phyloP scores from a whole-genome alignment of 371 early-diverging fungal genomes.

The Saksenaea vasiformis region DNA sequence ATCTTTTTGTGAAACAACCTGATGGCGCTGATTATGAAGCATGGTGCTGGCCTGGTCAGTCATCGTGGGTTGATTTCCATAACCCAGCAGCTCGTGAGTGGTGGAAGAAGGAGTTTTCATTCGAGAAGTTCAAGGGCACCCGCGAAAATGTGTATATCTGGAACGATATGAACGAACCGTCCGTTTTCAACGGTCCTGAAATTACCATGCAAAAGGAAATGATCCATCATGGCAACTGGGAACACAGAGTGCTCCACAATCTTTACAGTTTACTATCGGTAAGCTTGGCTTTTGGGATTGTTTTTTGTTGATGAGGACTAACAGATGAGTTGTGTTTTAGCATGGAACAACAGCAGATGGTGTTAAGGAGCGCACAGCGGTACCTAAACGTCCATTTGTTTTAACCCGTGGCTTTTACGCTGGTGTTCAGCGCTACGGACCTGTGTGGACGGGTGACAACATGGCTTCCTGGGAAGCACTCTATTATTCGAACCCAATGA shows the following conservation, averaged over 20 bases:
- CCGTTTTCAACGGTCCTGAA: constrained; percentile 90
- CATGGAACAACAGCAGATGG: constrained; percentile 62
- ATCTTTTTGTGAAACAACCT: constrained; percentile 78
- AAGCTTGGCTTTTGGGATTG: constrained; percentile 14
- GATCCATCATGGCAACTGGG: constrained; percentile 74
- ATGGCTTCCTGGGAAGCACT: constrained; percentile 84
- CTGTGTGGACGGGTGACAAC: constrained; percentile 95
- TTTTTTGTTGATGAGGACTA: not conserved
- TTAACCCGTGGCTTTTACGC: constrained; percentile 89
- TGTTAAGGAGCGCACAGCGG: constrained; percentile 50
- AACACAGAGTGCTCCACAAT: constrained; percentile 92
- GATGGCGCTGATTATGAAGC: constrained; percentile 78
- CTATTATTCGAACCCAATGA: constrained; percentile 77
- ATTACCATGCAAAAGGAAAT: constrained; percentile 92
- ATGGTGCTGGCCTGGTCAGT: constrained; percentile 94
- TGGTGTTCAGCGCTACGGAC: constrained; percentile 85
- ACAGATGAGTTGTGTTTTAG: constrained; percentile 15
- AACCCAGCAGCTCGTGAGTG: constrained; percentile 78
- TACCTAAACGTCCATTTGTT: constrained; percentile 79
- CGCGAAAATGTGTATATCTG: constrained; percentile 79
- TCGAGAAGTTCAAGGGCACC: constrained; percentile 74
- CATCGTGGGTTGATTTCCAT: constrained; percentile 87
- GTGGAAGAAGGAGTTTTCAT: constrained; percentile 78
- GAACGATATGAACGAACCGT: constrained; percentile 97
- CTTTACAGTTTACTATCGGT: constrained; percentile 75